A percentile compares a stretch with the other conserved stretches of the same genome.
Evolutionary conservation across 441 rosid genomes (phyloP).

Genomic region (Biscutella laevigata): DNA sequence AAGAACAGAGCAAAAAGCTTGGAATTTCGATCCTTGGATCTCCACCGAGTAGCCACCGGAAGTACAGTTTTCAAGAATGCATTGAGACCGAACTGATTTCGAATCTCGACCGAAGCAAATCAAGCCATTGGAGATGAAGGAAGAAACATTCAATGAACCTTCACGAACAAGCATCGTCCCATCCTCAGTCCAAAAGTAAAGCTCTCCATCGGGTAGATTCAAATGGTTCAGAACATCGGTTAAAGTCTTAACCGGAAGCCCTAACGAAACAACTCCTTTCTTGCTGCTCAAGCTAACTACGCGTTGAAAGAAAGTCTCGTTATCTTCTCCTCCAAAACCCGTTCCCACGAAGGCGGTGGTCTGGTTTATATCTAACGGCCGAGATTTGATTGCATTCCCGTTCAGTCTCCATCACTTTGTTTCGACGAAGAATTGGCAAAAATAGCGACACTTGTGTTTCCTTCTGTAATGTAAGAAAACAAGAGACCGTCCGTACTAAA

Average conservation of each 20-base stretch:
- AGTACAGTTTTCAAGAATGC: conserved; percentile 20
- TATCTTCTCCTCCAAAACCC: conserved; percentile 29
- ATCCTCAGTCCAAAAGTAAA: conserved; percentile 40
- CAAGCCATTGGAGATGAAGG: conserved; percentile 15
- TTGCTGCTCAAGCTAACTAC: conserved; percentile 26
- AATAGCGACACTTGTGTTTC: conserved; percentile 29
- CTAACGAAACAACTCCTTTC: conserved; percentile 40
- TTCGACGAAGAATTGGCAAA: conserved; percentile 31
- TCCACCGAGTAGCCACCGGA: conserved; percentile 4
- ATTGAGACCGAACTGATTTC: background rate
- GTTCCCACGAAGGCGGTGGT: conserved; percentile 32
- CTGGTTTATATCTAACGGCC: conserved; percentile 1
- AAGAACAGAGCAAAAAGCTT: conserved; percentile 25
- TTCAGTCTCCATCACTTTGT: conserved; percentile 20
- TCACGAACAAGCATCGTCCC: conserved; percentile 24
- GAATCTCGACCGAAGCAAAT: conserved; percentile 12
- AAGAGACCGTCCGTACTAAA: conserved; percentile 43
- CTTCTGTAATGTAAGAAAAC: conserved; percentile 35
- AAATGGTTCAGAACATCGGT: conserved; percentile 20
- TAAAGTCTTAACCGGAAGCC: conserved; percentile 37
- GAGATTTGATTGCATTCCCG: conserved; percentile 30
- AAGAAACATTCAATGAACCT: conserved; percentile 19
- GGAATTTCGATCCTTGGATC: conserved; percentile 21
- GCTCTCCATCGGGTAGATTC: conserved; percentile 36
- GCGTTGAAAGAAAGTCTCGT: conserved; percentile 32